These are phyloP conservation scores for Saccharomyces uvarum DNA, from an alignment of 1,139 yeast genomes.

Conservation along the genomic window DNA sequence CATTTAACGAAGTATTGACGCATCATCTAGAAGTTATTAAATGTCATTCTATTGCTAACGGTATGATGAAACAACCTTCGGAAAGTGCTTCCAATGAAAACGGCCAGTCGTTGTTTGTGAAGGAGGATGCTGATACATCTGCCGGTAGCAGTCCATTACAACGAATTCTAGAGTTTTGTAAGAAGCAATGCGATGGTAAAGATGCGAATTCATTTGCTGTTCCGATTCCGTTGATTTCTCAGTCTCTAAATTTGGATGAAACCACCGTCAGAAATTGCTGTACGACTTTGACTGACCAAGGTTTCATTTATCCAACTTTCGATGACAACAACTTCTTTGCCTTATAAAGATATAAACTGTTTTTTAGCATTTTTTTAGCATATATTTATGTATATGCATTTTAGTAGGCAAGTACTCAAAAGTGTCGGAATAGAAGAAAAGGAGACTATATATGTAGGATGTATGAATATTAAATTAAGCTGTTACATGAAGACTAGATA, in stretches of 20 bases:
- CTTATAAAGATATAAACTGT: conserved; percentile 28
- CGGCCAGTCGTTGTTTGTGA: conserved; percentile 42
- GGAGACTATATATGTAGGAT: not conserved
- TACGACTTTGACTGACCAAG: conserved; percentile 51
- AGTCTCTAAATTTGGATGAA: conserved; percentile 44
- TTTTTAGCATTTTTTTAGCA: not conserved
- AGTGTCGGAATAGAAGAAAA: not conserved
- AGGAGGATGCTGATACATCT: conserved; percentile 32
- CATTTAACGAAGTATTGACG: conserved; percentile 68
- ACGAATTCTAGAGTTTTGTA: conserved; percentile 44
- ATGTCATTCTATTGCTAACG: conserved; percentile 43
- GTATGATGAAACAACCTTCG: conserved; percentile 18
- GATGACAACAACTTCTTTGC: conserved; percentile 58
- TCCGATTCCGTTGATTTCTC: conserved; percentile 54
- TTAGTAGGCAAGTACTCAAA: not conserved
- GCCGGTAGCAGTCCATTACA: conserved; percentile 33
- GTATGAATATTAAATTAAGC: not conserved
- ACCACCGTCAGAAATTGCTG: conserved; percentile 46
- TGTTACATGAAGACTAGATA: not conserved
- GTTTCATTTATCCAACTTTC: conserved; percentile 57
- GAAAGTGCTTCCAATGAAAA: conserved; percentile 12
- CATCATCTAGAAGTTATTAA: conserved; percentile 70
- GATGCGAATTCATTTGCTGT: conserved; percentile 67
- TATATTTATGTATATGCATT: not conserved
- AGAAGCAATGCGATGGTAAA: conserved; percentile 37